Base-by-base conservation (phyloP, 2,329 filamentous ascomycete genomes). In the Trematosphaeria pertusa region DNA sequence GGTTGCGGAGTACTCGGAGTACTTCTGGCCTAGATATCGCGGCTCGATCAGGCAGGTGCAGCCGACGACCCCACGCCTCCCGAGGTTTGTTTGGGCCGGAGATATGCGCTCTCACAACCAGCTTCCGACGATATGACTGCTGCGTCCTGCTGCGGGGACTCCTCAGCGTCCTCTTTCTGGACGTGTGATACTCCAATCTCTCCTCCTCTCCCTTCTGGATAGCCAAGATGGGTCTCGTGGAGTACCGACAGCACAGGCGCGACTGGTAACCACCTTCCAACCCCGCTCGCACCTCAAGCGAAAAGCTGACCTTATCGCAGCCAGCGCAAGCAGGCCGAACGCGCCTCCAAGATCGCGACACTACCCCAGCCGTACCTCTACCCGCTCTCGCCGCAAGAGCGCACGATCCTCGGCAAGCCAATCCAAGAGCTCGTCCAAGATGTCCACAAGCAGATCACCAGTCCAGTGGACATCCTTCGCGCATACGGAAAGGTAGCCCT, bases 401-500 rank as follows among this genome's bases (percentile, higher is more conserved):
- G 82, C 37, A 75, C 80, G 3, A 87, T 90, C 43, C 78, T 96
- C 46, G 77, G 85, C 49, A 86, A 83, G 50, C 84, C 90, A 11
- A 94, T 97, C 50, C 84, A 87, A 55, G 79, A 88, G 46, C 83
- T 96, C 3, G 91, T 96, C 5, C 74, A 85, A 51, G 83, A 87
- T 74, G 88, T 96, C 3, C 89, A 93, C 22, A 81, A 83, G n/a
- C 81, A 85, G 34, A 73, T 78, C 42, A 77, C 85, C 37, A 79
- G 81, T 10, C 86, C 92, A 0, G 69, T 87, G 18, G 85, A 91
- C 51, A 82, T 97, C 36, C 83, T 97, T n/a, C 84, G 80, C 49
- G 85, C 91, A 9, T 97, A 97, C 69, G 88, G 88, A 62, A 96
- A 95, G 72, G 86, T 93, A 15, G 88, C 92, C 0, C 69, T 96